Percentiles rank a stretch among this genome's conserved stretches.
Conservation (phyloP, 2,329 filamentous ascomycete species). For the Tolypocladium album region DNA sequence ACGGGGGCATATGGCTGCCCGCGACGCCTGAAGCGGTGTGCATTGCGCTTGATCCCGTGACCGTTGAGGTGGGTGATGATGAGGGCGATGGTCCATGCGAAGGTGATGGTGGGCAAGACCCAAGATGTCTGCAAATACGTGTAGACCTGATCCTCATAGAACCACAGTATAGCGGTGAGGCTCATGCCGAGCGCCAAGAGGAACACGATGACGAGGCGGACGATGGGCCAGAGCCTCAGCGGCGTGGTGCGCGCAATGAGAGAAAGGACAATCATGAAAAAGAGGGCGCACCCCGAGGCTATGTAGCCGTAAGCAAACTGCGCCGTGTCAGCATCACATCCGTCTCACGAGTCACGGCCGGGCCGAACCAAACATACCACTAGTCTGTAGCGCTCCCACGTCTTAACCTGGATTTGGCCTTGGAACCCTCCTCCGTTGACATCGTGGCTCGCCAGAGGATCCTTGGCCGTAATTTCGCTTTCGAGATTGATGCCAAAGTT, state of each 20-base stretch:
- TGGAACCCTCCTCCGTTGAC: slow-evolving; percentile 8
- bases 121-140: slow-evolving; percentile 16
- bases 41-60: slow-evolving; percentile 1
- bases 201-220: slow-evolving; percentile 17
- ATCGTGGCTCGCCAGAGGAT: slow-evolving; percentile 2
- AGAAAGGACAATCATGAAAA: slow-evolving; percentile 20
- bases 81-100: slow-evolving; percentile 22
- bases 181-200: slow-evolving; percentile 18
- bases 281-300: slow-evolving; percentile 17
- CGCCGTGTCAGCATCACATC: background rate
- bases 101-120: slow-evolving; percentile 21
- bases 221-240: slow-evolving; percentile 20
- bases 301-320: slow-evolving; percentile 25
- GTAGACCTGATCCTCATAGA: slow-evolving; percentile 3
- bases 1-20: slow-evolving; percentile 6
- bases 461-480: slow-evolving; percentile 8
- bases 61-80: slow-evolving; percentile 18
- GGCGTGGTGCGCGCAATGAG: slow-evolving; percentile 17
- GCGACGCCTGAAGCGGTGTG: slow-evolving; percentile 4
- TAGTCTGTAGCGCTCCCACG: slow-evolving; percentile 15
- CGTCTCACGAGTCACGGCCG: background rate
- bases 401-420: slow-evolving; percentile 10
- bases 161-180: slow-evolving; percentile 15
- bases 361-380: slow-evolving; percentile 12
- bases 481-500: slow-evolving; percentile 20